Conservation (phyloP, 2,329 filamentous ascomycete species). For the Aspergillus jensenii region DNA sequence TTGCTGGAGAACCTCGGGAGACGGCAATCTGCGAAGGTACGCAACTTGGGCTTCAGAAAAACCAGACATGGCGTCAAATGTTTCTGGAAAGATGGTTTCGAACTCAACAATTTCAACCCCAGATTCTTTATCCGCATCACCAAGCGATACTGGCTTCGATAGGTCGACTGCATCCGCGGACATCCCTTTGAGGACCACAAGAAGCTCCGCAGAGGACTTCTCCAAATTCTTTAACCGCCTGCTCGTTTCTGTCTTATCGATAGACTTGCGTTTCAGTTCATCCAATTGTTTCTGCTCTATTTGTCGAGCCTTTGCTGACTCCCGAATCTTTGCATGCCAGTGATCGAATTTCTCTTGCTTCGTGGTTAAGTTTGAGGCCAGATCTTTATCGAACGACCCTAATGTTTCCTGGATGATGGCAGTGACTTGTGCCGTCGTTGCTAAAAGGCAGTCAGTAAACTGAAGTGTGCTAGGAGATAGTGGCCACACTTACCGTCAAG, state of each 20-base stretch:
- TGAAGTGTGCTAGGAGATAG: neutral
- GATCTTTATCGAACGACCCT: slow-evolving; percentile 73
- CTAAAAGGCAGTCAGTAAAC: slow-evolving; percentile 37
- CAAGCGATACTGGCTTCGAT: slow-evolving; percentile 47
- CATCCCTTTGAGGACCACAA: slow-evolving; percentile 52
- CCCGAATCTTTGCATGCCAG: slow-evolving; percentile 76
- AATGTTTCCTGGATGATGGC: slow-evolving; percentile 80
- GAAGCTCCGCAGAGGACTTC: slow-evolving; percentile 70
- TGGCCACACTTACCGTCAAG: slow-evolving; percentile 38
- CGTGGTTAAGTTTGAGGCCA: slow-evolving; percentile 75
- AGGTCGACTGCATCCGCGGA: slow-evolving; percentile 45
- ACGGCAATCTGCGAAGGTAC: slow-evolving; percentile 56
- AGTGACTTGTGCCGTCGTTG: slow-evolving; percentile 38
- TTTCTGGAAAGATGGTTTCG: slow-evolving; percentile 37
- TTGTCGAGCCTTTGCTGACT: slow-evolving; percentile 74
- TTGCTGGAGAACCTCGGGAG: slow-evolving; percentile 62
- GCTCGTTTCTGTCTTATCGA: slow-evolving; percentile 63
- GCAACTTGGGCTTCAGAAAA: slow-evolving; percentile 43
- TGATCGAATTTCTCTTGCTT: slow-evolving; percentile 83
- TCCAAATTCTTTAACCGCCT: slow-evolving; percentile 76
- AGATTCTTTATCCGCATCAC: slow-evolving; percentile 49
- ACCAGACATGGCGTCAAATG: slow-evolving; percentile 42
- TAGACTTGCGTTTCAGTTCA: slow-evolving; percentile 63
- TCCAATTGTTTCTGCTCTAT: slow-evolving; percentile 75
- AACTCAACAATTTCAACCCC: slow-evolving; percentile 38